Percentiles rank a stretch among this genome's conserved stretches.
These are phyloP conservation scores for Lepiota venenata DNA, from an alignment of 768 basidiomycete species.

Conservation along the genomic window DNA sequence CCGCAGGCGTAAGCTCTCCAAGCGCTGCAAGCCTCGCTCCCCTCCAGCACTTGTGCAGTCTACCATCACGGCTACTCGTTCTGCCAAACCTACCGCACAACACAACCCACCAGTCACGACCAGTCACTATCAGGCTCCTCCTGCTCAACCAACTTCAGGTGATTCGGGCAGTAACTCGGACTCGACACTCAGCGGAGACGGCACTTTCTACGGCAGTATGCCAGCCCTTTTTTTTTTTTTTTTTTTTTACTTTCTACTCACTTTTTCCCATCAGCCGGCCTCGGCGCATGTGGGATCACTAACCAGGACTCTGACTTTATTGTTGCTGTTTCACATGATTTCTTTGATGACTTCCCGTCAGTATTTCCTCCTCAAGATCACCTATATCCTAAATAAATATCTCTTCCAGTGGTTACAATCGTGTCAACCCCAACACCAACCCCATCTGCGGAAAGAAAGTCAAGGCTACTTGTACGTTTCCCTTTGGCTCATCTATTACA, in stretches of 20 bases:
- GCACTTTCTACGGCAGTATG: slow-evolving; percentile 51
- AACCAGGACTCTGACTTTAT: slow-evolving; percentile 51
- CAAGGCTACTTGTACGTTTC: slow-evolving; percentile 45
- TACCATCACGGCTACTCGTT: slow-evolving; percentile 11
- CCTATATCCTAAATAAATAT: slow-evolving; percentile 1
- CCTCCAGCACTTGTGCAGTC: slow-evolving; percentile 14
- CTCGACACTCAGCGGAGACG: slow-evolving; percentile 48
- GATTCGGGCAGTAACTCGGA: slow-evolving; percentile 32
- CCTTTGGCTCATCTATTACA: neutral
- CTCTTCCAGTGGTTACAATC: slow-evolving; percentile 45
- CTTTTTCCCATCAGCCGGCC: slow-evolving; percentile 40
- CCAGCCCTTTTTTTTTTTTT: slow-evolving; percentile 6
- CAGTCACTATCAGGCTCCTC: slow-evolving; percentile 7
- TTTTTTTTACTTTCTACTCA: slow-evolving; percentile 8
- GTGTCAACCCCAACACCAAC: slow-evolving; percentile 69
- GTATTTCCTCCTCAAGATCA: slow-evolving; percentile 19
- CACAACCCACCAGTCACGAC: slow-evolving; percentile 9
- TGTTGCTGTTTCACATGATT: slow-evolving; percentile 50
- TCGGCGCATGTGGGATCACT: slow-evolving; percentile 61
- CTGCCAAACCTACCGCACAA: neutral
- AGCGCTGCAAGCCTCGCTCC: slow-evolving; percentile 33
- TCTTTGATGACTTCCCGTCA: slow-evolving; percentile 63
- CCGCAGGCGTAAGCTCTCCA: slow-evolving; percentile 28
- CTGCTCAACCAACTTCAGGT: slow-evolving; percentile 9
- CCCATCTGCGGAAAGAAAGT: slow-evolving; percentile 62